These are phyloP conservation scores for Suillus fuscotomentosus DNA, from an alignment of 768 basidiomycete genomes.

Conservation along the genomic window DNA sequence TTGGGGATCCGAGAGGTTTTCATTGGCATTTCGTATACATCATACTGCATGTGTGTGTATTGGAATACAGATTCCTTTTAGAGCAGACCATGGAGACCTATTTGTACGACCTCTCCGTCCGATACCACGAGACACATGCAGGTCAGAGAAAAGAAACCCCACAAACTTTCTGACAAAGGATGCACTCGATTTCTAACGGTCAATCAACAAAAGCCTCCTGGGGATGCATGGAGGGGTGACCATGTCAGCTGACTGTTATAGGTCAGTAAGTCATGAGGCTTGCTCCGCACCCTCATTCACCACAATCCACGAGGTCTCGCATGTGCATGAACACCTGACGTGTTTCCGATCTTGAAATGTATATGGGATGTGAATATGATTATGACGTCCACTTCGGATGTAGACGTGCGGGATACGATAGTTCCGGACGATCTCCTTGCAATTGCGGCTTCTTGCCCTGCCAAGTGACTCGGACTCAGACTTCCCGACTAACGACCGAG, in stretches of 20 bases:
- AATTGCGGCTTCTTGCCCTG: neutral
- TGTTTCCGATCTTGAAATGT: neutral
- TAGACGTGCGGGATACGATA: neutral
- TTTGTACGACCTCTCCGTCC: too few species aligned
- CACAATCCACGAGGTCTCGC: neutral
- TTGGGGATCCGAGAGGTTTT: too few species aligned
- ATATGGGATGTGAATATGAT: neutral
- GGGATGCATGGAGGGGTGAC: neutral
- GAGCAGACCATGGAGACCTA: too few species aligned
- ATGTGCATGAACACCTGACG: neutral
- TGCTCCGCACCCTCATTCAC: neutral
- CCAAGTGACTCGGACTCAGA: neutral
- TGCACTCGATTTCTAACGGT: neutral
- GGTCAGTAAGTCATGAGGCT: neutral
- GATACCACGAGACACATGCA: too few species aligned
- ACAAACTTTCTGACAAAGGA: too few species aligned
- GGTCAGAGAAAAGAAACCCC: neutral
- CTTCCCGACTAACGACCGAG: neutral
- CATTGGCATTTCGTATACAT: too few species aligned
- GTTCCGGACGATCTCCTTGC: neutral
- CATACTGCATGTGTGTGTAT: too few species aligned
- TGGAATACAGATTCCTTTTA: too few species aligned
- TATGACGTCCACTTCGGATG: neutral
- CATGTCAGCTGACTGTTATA: neutral
- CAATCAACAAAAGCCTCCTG: neutral